These are phyloP conservation scores for Raffaelea deltoideospora DNA, from an alignment of 2,329 filamentous ascomycete genomes.

Conservation along the genomic window DNA sequence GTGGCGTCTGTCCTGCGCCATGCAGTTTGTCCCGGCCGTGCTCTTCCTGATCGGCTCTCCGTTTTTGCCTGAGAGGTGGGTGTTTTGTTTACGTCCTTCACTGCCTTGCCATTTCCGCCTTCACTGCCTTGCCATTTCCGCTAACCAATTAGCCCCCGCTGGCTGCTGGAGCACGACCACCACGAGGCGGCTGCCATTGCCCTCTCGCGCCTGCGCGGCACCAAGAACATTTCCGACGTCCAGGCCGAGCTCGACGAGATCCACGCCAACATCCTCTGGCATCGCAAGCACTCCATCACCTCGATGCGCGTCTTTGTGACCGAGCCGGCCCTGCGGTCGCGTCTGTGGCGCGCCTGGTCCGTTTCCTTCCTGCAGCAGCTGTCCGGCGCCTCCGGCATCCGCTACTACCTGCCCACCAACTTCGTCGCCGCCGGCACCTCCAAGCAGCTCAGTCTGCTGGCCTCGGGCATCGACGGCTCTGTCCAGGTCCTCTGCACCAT, in stretches of 20 bases:
- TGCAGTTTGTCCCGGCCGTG: slow-evolving; percentile 18
- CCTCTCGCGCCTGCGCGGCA: slow-evolving; percentile 15
- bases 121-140: no score
- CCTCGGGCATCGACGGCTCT: slow-evolving; percentile 19
- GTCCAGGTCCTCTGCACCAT: slow-evolving; percentile 19
- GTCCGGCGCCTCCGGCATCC: slow-evolving; percentile 20
- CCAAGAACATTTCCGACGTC: slow-evolving; percentile 11
- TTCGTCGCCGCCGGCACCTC: slow-evolving; percentile 18
- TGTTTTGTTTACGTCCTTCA: not conserved
- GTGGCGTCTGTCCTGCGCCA: slow-evolving; percentile 18
- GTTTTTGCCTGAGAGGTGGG: slow-evolving; percentile 16
- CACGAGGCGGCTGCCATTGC: slow-evolving; percentile 13
- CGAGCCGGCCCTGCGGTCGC: slow-evolving; percentile 16
- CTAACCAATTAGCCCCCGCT: slow-evolving; percentile 12
- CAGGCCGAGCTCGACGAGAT: slow-evolving; percentile 17
- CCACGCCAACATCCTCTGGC: slow-evolving; percentile 15
- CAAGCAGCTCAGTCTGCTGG: slow-evolving; percentile 15
- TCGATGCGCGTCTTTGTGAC: slow-evolving; percentile 16
- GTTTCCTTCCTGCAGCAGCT: slow-evolving; percentile 20
- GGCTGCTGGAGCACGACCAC: slow-evolving; percentile 17
- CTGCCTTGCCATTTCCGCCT: no score
- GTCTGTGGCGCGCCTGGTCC: slow-evolving; percentile 19
- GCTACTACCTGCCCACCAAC: slow-evolving; percentile 20
- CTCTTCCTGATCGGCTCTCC: slow-evolving; percentile 17
- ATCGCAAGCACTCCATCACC: slow-evolving; percentile 12